Conservation (phyloP, 2,329 filamentous ascomycete genomes). For the Colletotrichum sp. region DNA sequence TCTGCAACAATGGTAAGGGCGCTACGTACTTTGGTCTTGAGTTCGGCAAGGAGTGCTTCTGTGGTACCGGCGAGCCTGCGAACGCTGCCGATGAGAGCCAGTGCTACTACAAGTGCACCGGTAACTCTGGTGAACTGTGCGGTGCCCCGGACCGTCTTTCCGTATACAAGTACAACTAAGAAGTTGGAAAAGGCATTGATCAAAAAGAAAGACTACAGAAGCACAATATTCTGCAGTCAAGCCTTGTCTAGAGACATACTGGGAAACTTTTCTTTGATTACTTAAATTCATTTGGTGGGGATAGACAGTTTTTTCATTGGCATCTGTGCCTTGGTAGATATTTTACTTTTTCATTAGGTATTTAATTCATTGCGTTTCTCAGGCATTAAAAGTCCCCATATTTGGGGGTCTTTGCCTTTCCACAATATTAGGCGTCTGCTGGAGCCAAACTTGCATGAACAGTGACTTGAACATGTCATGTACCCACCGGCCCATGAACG, state of each 20-base stretch:
- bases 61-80: slow-evolving; percentile 27
- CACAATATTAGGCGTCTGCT: not conserved
- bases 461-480: not conserved
- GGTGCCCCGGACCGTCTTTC: slow-evolving; percentile 37
- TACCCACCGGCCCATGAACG: not conserved
- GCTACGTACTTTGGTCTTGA: slow-evolving; percentile 46
- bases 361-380: not conserved
- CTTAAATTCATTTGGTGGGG: not conserved
- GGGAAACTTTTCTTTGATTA: not conserved
- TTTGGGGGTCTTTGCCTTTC: not conserved
- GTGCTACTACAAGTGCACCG: slow-evolving; percentile 22
- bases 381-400: accelerated
- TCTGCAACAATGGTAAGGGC: not conserved
- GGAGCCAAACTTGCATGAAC: not conserved
- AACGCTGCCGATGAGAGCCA: not conserved
- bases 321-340: not conserved
- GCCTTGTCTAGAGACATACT: not conserved
- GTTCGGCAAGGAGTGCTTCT: slow-evolving; percentile 50
- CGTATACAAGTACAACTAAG: slow-evolving; percentile 27
- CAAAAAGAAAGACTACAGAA: not conserved
- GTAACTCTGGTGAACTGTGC: slow-evolving; percentile 27
- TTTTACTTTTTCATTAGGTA: not conserved
- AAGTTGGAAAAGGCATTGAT: not conserved
- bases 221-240: not conserved
- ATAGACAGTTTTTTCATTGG: not conserved